Evolutionary conservation across 1,284 basidiomycete genomes (phyloP).

Genomic region (Ustilago nuda): DNA sequence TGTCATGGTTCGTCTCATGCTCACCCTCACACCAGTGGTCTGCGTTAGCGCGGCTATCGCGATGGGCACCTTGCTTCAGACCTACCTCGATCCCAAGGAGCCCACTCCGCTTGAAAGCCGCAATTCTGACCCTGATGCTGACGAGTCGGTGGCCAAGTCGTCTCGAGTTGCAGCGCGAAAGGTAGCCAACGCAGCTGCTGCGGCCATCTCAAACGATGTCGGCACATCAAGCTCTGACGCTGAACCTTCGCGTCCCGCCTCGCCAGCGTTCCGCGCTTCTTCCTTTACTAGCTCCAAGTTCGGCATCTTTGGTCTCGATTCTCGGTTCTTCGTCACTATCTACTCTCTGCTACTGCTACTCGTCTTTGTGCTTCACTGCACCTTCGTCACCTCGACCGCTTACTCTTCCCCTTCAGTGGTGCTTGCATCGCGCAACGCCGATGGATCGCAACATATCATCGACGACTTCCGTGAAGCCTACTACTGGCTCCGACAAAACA

Average conservation of each 20-base stretch:
- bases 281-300: slow-evolving; percentile 57
- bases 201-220: neutral
- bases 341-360: slow-evolving; percentile 83
- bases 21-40: slow-evolving; percentile 89
- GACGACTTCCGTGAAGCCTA: slow-evolving; percentile 99
- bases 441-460: slow-evolving; percentile 93
- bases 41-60: slow-evolving; percentile 93
- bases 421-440: slow-evolving; percentile 81
- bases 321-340: slow-evolving; percentile 80
- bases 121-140: slow-evolving; percentile 54
- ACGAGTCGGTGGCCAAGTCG: slow-evolving; percentile 64
- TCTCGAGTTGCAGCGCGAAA: slow-evolving; percentile 65
- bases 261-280: slow-evolving; percentile 31
- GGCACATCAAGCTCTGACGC: slow-evolving; percentile 8
- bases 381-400: slow-evolving; percentile 92
- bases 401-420: slow-evolving; percentile 99
- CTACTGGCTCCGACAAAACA: slow-evolving; percentile 98
- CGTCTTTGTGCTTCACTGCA: slow-evolving; percentile 87
- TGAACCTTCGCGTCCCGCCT: slow-evolving; percentile 23
- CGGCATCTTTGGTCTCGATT: slow-evolving; percentile 87
- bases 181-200: slow-evolving; percentile 63
- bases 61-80: slow-evolving; percentile 86
- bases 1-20: slow-evolving; percentile 97
- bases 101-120: slow-evolving; percentile 72
- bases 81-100: slow-evolving; percentile 79